Evolutionary conservation across 2,329 filamentous ascomycete genomes (phyloP), one percentile per base, ranked within the genome.

Genomic region (Hymenoscyphus linearis): DNA sequence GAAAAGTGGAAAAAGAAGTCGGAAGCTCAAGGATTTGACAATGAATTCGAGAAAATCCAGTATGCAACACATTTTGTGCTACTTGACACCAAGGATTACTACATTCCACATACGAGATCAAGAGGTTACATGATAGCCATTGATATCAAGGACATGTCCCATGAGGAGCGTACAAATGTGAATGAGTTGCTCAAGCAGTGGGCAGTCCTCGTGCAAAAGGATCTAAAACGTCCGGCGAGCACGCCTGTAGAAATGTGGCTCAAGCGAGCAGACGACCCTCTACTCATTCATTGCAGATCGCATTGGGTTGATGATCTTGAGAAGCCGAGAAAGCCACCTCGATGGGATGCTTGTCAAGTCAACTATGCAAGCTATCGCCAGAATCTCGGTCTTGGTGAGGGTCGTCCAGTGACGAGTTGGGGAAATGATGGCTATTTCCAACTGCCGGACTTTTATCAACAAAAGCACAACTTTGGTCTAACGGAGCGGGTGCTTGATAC

Each of bases 51-150:
- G 1, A 26, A 64, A 1, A 63, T 85, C 40, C 82, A 78, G 2
- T 93, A 93, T 67, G 71, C 77, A 2, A 80, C 80, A 0, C 69
- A 70, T 0, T 79, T 77, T 55, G 65, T 78, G 0, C 75, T 74
- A 4, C 74, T 89, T 0, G 88, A 93, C 67, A 88, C 85, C 0
- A 91, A 91, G 69, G 74, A 88, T 2, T 91, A 81, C 67, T 90
- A 90, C 62, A 74, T 93, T 0, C 90, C 90, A 0, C 90, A 93
- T 59, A 91, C 87, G 0, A 78, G 86, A 1, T 73, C 76, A 47
- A 78, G 86, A 36, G 82, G 80, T 1, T 89, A 89, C 67, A 76
- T 87, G 64, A 68, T 88, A 34, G 83, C 80, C 14, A 69, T 87
- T n/a, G 76, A 57, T 26, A 7, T 58, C 14, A 7, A 52, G n/a